Percentiles rank a stretch among this genome's conserved stretches.
Evolutionary conservation across 257 asterid species (phyloP).

Genomic region (Fraxinus anomala): DNA sequence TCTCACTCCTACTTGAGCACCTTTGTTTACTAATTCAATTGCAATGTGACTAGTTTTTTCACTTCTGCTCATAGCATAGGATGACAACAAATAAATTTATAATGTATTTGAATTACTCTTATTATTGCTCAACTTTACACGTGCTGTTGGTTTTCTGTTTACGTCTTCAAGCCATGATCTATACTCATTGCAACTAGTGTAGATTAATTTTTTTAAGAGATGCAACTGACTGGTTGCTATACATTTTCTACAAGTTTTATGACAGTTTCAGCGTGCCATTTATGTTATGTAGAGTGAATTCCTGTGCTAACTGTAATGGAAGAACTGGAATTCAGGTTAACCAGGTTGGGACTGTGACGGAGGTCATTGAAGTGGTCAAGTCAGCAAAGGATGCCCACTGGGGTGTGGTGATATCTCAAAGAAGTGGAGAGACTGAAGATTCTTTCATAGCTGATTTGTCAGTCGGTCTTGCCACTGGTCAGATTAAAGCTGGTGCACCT

Average conservation of each 20-base stretch:
- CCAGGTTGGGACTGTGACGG: constrained; percentile 94
- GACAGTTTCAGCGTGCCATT: constrained; percentile 8
- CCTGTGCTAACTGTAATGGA: constrained; percentile 24
- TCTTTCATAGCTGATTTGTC: constrained; percentile 88
- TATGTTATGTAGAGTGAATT: constrained; percentile 7
- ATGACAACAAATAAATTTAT: neutral
- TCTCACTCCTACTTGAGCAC: constrained; percentile 11
- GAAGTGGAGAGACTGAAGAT: constrained; percentile 96
- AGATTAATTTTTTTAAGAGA: neutral
- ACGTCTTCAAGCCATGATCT: constrained; percentile 15
- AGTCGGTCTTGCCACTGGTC: constrained; percentile 86
- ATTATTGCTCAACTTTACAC: constrained; percentile 9
- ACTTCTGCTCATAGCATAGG: constrained; percentile 3
- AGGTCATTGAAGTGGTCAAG: constrained; percentile 88
- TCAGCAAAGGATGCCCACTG: constrained; percentile 95
- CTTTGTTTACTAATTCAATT: neutral
- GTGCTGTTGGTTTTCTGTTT: neutral
- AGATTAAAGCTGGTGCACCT: constrained; percentile 98
- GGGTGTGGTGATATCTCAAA: constrained; percentile 90
- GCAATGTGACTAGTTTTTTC: neutral
- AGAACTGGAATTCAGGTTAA: constrained; percentile 59
- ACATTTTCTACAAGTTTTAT: constrained; percentile 1
- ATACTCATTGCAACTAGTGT: constrained; percentile 10
- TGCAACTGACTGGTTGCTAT: neutral
- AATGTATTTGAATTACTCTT: neutral